Conservation (phyloP, 208 protist species). For the Acanthamoeba castellanii region DNA sequence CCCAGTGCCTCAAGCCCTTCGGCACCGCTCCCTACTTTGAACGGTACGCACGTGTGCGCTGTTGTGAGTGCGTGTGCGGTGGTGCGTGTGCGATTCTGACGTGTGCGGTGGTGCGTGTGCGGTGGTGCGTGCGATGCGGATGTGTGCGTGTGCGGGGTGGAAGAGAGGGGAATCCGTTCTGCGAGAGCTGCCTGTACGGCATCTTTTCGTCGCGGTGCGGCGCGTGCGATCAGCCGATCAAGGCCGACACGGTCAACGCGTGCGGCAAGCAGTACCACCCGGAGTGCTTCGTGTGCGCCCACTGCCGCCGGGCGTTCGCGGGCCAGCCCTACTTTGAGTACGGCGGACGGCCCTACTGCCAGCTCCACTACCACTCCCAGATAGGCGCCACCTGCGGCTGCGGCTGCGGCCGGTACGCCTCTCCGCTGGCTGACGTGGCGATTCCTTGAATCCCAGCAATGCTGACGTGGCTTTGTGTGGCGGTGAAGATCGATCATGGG, state of each 20-base stretch:
- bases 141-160: too few species aligned
- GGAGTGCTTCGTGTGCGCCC: conserved; percentile 79
- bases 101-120: background rate
- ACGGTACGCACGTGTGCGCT: background rate
- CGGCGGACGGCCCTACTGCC: conserved; percentile 55
- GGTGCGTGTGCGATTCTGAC: background rate
- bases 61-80: background rate
- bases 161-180: conserved; percentile 74
- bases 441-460: too few species aligned
- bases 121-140: background rate
- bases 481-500: conserved; percentile 72
- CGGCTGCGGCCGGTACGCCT: conserved; percentile 44
- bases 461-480: background rate
- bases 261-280: conserved; percentile 74
- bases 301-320: conserved; percentile 73
- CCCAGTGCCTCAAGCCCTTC: conserved; percentile 74
- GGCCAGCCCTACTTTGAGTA: conserved; percentile 73
- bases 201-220: conserved; percentile 76
- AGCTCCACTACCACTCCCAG: conserved; percentile 74
- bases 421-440: background rate
- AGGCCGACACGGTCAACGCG: conserved; percentile 72
- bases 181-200: conserved; percentile 77
- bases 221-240: conserved; percentile 75
- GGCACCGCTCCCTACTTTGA: conserved; percentile 59
- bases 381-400: conserved; percentile 54